Conservation (phyloP, 257 asterid genomes). For the Voacanga thouarsii region DNA sequence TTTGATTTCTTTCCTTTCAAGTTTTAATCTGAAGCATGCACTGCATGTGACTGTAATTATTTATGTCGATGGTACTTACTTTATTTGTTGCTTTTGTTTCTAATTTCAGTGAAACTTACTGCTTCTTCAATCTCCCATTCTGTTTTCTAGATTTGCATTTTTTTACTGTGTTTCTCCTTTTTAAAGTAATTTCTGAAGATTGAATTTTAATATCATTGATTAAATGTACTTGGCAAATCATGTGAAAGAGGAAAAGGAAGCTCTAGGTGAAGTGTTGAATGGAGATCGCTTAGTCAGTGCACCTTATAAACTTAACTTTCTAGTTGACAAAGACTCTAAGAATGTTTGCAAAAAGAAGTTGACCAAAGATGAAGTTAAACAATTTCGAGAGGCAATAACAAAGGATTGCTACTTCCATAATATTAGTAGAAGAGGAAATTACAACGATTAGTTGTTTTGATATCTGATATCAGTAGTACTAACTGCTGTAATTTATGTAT, state of each 20-base stretch:
- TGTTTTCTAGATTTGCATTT: constrained; percentile 49
- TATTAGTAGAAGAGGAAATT: no score
- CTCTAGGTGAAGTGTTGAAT: constrained; percentile 49
- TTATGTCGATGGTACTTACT: constrained; percentile 9
- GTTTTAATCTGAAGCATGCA: neutral
- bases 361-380: constrained; percentile 26
- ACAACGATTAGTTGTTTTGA: no score
- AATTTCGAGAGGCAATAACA: constrained; percentile 34
- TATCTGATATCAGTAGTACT: no score
- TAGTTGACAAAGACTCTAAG: constrained; percentile 43
- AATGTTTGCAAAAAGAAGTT: constrained; percentile 38
- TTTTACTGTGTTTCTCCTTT: neutral
- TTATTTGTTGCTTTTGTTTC: constrained; percentile 1
- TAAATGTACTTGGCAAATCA: constrained; percentile 27
- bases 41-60: constrained; percentile 4
- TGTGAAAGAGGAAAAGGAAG: constrained; percentile 43
- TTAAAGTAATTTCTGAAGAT: neutral
- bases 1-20: neutral
- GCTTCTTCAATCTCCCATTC: constrained; percentile 70
- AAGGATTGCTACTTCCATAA: constrained; percentile 58
- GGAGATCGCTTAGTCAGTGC: constrained; percentile 55
- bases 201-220: neutral
- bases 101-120: constrained; percentile 57
- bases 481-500: no score
- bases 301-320: constrained; percentile 45